These are phyloP conservation scores for Pseudogymnoascus sp. DNA, from an alignment of 2,329 filamentous ascomycete species.

Conservation along the genomic window DNA sequence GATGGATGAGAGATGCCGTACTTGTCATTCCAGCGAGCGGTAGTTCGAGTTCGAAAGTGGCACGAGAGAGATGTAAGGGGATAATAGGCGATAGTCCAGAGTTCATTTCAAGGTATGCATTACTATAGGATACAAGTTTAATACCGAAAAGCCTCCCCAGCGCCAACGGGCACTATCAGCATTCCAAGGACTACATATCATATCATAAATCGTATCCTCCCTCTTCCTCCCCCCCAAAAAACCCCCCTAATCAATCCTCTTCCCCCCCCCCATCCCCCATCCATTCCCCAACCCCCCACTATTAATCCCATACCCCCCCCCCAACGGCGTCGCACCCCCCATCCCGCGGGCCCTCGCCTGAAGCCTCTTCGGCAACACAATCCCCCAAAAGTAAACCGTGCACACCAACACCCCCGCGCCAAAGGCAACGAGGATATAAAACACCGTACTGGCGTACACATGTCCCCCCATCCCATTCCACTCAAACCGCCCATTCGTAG, in stretches of 20 bases:
- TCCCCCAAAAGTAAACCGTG: conserved; percentile 51
- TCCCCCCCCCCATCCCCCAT: conserved; percentile 19
- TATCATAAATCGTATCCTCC: conserved; percentile 4
- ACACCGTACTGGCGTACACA: conserved; percentile 53
- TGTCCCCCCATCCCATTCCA: conserved; percentile 58
- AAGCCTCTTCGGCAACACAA: conserved; percentile 42
- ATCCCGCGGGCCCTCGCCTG: conserved; percentile 15
- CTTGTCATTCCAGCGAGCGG: not conserved
- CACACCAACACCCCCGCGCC: conserved; percentile 45
- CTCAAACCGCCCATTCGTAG: conserved; percentile 54
- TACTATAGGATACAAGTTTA: conserved; percentile 3
- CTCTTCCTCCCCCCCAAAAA: not conserved
- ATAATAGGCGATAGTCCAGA: not conserved
- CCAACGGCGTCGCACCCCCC: conserved; percentile 23
- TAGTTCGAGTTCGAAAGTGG: not conserved
- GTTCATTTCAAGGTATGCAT: not conserved
- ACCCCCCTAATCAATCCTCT: conserved; percentile 7
- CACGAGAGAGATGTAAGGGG: not conserved
- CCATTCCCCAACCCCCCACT: conserved; percentile 21
- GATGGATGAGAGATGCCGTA: not conserved
- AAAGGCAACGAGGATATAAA: conserved; percentile 53
- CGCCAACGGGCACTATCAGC: not conserved
- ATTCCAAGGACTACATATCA: conserved; percentile 6
- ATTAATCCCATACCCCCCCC: conserved; percentile 11
- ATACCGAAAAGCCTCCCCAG: not conserved